Conservation (phyloP, 116 monocot species). For the Phalaenopsis hybrid region DNA sequence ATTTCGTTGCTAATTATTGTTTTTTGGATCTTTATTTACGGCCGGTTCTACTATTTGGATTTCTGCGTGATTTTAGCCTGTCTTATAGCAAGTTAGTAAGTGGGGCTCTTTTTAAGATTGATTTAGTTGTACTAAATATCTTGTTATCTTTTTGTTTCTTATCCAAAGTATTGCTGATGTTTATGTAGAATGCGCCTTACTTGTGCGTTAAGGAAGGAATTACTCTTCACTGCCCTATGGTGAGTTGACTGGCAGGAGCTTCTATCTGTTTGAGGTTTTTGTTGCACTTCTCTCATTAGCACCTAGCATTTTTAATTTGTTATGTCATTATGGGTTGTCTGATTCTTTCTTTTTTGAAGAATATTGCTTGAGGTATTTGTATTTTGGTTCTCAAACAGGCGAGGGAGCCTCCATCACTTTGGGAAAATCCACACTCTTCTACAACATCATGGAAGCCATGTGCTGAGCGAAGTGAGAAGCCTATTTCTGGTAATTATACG, state of each 20-base stretch:
- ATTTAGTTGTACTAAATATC: background rate
- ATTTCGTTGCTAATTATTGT: too few species aligned
- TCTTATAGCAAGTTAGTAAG: background rate
- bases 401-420: conserved; percentile 71
- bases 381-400: conserved; percentile 26
- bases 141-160: background rate
- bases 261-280: background rate
- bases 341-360: background rate
- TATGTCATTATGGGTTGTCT: background rate
- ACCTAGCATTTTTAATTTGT: background rate
- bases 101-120: background rate
- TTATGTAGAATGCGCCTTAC: conserved; percentile 49
- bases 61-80: background rate
- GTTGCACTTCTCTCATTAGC: background rate
- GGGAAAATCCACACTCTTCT: conserved; percentile 84
- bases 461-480: conserved; percentile 63
- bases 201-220: conserved; percentile 83
- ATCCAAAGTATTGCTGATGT: background rate
- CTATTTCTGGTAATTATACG: conserved; percentile 46
- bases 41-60: background rate
- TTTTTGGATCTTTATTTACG: background rate
- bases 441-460: conserved; percentile 92
- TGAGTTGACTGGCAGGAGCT: conserved; percentile 18
- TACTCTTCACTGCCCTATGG: conserved; percentile 64
- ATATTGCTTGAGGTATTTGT: conserved; percentile 1